phyloP scores from a whole-genome alignment of 2,329 filamentous ascomycete genomes.

The Colletotrichum sp. region DNA sequence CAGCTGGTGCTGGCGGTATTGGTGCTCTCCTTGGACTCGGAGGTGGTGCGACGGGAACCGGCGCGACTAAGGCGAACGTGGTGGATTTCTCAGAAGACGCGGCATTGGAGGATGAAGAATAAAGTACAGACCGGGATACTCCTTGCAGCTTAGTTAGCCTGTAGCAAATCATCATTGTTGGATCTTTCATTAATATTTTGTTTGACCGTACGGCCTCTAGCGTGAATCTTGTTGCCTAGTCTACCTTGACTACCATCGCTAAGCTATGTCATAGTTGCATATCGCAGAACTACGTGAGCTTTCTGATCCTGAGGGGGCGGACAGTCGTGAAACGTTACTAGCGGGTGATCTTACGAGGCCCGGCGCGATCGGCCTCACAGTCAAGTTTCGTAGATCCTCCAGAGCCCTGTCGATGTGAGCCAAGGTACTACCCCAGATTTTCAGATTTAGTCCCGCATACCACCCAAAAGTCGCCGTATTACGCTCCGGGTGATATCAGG shows the following conservation, averaged over 20 bases:
- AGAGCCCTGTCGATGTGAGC: neutral
- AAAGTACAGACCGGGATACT: slow-evolving; percentile 5
- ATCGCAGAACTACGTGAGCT: too few species aligned
- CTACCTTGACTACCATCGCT: too few species aligned
- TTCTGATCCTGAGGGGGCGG: neutral
- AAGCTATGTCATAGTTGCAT: too few species aligned
- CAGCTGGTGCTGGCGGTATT: neutral
- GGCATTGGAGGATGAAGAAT: slow-evolving; percentile 1
- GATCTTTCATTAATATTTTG: neutral
- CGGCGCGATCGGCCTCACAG: neutral
- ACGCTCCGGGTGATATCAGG: neutral
- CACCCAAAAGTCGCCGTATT: neutral
- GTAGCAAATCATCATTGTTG: slow-evolving; percentile 14
- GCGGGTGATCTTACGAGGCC: neutral
- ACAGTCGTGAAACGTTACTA: neutral
- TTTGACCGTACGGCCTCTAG: neutral
- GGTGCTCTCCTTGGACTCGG: neutral
- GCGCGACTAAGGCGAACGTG: neutral
- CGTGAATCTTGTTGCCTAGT: neutral
- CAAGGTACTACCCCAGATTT: neutral
- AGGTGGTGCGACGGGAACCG: neutral
- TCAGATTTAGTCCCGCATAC: neutral
- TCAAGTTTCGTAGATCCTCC: neutral
- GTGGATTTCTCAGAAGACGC: slow-evolving; percentile 1
- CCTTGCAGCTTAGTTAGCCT: slow-evolving; percentile 11